These are phyloP conservation scores for Gautieria morchelliformis DNA, from an alignment of 768 basidiomycete species.

Conservation along the genomic window DNA sequence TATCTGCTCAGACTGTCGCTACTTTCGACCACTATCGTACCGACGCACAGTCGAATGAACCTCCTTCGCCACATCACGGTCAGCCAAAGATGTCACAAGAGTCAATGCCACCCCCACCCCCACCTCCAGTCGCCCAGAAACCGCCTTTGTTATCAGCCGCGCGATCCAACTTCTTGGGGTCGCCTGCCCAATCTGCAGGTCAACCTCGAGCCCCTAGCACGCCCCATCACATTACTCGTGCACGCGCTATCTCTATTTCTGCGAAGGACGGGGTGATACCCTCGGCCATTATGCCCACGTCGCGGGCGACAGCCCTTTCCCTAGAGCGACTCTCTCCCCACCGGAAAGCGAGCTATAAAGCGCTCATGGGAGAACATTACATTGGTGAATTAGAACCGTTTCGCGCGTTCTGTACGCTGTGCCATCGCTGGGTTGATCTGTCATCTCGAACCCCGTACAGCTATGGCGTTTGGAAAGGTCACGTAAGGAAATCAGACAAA, in stretches of 20 bases:
- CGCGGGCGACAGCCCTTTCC: not conserved
- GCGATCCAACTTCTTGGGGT: not conserved
- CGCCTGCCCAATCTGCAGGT: not conserved
- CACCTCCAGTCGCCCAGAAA: not conserved
- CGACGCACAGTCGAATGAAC: too few relatives aligned
- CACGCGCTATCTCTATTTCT: too few relatives aligned
- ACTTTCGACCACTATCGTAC: too few relatives aligned
- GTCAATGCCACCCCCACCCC: not conserved
- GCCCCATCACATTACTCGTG: too few relatives aligned
- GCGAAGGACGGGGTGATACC: not conserved
- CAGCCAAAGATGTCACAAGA: too few relatives aligned
- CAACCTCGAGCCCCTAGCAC: not conserved
- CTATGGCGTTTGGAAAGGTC: slow-evolving; percentile 8
- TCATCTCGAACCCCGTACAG: slow-evolving; percentile 4
- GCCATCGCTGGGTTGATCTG: slow-evolving; percentile 2
- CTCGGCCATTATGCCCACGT: not conserved
- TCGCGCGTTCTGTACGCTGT: slow-evolving; percentile 5
- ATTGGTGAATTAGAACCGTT: slow-evolving; percentile 57
- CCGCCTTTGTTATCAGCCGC: not conserved
- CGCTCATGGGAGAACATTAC: not conserved
- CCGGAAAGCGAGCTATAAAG: slow-evolving; percentile 2
- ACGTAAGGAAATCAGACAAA: slow-evolving; percentile 1
- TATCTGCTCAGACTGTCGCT: too few relatives aligned
- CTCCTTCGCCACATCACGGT: too few relatives aligned
- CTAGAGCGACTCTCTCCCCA: slow-evolving; percentile 1